Base-by-base conservation (phyloP, 257 asterid species). In the Nicotiana obtusifolia region DNA sequence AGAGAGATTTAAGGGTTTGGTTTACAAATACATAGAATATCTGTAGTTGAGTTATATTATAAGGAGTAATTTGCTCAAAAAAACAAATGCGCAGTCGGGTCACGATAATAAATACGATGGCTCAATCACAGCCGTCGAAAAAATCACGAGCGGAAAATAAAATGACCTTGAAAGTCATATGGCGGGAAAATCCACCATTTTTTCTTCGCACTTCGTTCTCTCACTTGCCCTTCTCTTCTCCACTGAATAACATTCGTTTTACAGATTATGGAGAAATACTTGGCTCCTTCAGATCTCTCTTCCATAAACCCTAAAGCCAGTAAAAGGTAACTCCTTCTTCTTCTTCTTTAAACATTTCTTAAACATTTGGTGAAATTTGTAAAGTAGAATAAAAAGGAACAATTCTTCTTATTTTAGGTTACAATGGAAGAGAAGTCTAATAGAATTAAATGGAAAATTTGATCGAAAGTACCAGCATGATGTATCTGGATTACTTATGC, bases 401-500 rank as follows among this genome's bases (percentile, higher is more conserved):
- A 30, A 10, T 35, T 53, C 31, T 54, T 41, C 20, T 64, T 64
- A 77, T 77, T 79, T 35, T 73, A 95, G 98, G 92, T 73, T 67
- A 53, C 89, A 81, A 35, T 93, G 98, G 99, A 88, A 84, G 90
- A 89, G 98, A 85, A 87, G 87, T 68, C 81, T 91, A 31, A 56
- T 88, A 5, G 98, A 95, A 87, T 82, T 95, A 75, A 88, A 84
- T 17, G 99, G 99, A n/a, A 90, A 86, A 73, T 78, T 89, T n/a
- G 92, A 88, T 44, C 88, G 92, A 1, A 86, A 78, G 65, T 92
- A 87, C 69, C 93, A 93, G 68, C 99, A 90, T 67, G 67, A 85
- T 65, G 83, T 88, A 22, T 88, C 88, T 65, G 80, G 67, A 28
- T 94, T 93, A 64, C 81, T 90, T 7, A 84, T 91, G 86, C 89